These are phyloP conservation scores for Nicotiana otophora DNA, from an alignment of 257 asterid species.

Conservation along the genomic window DNA sequence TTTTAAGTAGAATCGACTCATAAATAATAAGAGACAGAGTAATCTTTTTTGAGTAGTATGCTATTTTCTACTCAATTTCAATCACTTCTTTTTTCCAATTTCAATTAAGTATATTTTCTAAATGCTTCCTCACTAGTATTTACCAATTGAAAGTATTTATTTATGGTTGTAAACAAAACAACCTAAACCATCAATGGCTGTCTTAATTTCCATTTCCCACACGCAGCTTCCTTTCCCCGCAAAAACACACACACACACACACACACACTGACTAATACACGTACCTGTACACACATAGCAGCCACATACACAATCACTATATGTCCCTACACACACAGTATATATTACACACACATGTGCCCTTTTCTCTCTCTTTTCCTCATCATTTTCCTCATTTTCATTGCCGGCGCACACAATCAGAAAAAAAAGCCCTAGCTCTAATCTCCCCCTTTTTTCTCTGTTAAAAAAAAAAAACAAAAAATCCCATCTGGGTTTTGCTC, in stretches of 20 bases:
- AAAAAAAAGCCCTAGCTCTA: conserved; percentile 8
- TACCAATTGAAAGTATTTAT: too few species aligned
- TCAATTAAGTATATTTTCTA: too few species aligned
- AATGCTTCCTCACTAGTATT: not conserved
- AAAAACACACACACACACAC: not conserved
- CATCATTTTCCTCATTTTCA: not conserved
- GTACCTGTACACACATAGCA: not conserved
- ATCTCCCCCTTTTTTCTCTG: too few species aligned
- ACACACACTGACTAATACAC: not conserved
- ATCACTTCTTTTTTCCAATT: not conserved
- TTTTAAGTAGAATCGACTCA: too few species aligned
- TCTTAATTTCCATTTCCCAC: not conserved
- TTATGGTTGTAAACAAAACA: not conserved
- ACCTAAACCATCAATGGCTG: not conserved
- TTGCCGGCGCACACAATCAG: conserved; percentile 23
- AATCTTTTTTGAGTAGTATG: too few species aligned
- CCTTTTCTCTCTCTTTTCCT: conserved; percentile 3
- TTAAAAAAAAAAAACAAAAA: not conserved
- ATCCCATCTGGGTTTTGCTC: not conserved
- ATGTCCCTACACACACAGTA: not conserved
- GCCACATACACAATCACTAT: conserved; percentile 12
- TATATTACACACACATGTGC: not conserved
- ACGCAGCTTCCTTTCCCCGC: not conserved
- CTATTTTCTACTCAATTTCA: too few species aligned
- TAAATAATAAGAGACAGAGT: too few species aligned